Evolutionary conservation across 768 basidiomycete genomes (phyloP), one percentile per base, ranked within the genome.

Genomic region (Paxillus involutus): DNA sequence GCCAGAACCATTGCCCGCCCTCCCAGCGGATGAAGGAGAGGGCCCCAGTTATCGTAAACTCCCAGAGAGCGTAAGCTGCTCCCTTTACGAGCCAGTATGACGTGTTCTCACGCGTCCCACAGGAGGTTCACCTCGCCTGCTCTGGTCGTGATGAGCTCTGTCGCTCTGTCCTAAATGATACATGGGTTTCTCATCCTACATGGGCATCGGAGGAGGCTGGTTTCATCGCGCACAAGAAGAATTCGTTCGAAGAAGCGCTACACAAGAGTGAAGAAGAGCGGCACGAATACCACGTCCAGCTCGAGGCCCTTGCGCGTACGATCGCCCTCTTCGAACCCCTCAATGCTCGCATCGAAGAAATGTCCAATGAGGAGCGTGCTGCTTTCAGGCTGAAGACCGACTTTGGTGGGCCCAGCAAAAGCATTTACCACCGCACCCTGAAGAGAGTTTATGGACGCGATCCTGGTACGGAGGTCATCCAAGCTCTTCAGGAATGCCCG

Each of bases 211-310:
- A 98, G 68, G 94, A 96, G 66, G 84, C 94, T 1, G 94, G 92
- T 10, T 97, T 97, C 62, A 83, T 93, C 58, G 80, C 95, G 6
- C 92, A 98, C 71, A 96, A 97, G 78, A 98, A 98, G 77, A 99
- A 98, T 67, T 80, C 84, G 6, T 98, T 89, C 69, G 97, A 99
- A 71, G 96, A 98, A 65, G 90, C 91, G 0, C 77, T 98, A 52
- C 94, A 98, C 75, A 93, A 93, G 73, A 89, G 93, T 63, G 97
- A 99, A 71, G 96, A 99, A 71, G 97, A 99, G 71, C 85, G 97
- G 29, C 94, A 98, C 72, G 96, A 98, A 71, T 98, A 93, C 68
- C 94, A 97, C 62, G 94, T 95, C 55, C 91, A 95, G 62, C 83
- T 99, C 40, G 94, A 97, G 66, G 92, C 88, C 16, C 84, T 98